Conservation (phyloP, 148 eudicot species). For the Cornus controversa region DNA sequence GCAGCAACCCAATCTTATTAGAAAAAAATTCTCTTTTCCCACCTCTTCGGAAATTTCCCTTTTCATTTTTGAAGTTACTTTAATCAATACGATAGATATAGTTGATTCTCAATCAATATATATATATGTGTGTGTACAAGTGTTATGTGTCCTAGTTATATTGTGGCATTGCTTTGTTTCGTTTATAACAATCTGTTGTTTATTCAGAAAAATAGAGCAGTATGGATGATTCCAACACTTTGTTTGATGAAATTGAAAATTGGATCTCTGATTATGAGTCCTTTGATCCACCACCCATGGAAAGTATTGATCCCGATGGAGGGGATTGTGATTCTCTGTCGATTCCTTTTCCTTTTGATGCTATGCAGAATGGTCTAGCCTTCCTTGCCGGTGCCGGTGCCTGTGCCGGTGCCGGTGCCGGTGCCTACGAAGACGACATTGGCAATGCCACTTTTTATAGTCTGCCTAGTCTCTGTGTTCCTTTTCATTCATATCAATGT, state of each 20-base stretch:
- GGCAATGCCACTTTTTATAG: slow-evolving; percentile 2
- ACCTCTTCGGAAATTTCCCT: neutral
- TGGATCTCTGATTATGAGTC: neutral
- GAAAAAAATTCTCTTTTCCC: neutral
- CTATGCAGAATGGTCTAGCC: no score
- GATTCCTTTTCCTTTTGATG: no score
- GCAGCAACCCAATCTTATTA: neutral
- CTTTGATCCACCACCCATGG: slow-evolving; percentile 21
- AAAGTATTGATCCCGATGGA: slow-evolving; percentile 19
- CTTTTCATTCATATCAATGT: no score
- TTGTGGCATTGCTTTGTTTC: neutral
- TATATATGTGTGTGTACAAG: neutral
- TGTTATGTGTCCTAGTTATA: no score
- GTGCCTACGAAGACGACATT: no score
- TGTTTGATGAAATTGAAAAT: neutral
- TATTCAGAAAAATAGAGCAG: neutral
- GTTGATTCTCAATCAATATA: neutral
- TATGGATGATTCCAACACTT: slow-evolving; percentile 7
- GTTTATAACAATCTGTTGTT: neutral
- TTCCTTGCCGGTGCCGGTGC: no score
- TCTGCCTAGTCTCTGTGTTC: neutral
- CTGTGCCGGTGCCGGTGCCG: no score
- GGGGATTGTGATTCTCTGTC: slow-evolving; percentile 24
- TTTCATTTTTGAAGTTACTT: neutral
- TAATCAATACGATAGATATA: no score